Base-by-base conservation (phyloP, 148 eudicot species). In the Fagopyrum homotropicum region DNA sequence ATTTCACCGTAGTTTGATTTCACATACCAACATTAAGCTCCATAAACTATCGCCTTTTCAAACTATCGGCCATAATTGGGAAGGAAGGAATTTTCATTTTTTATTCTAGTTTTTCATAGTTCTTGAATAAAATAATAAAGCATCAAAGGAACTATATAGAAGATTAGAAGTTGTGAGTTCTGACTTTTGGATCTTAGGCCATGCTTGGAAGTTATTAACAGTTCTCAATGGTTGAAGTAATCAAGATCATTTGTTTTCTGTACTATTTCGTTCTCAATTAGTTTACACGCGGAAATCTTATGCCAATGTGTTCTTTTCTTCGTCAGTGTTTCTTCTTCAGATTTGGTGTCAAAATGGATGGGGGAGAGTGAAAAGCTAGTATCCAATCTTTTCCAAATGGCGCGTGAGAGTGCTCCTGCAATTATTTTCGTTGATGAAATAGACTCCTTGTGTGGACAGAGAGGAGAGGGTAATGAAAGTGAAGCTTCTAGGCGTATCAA, bases 401-500 rank as follows among this genome's bases (percentile, higher is more conserved):
- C 99, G 71, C 99, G 99, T 73, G 97, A 95, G 79, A 95, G 99
- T 83, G 81, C 94, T 46, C 99, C 99, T 16, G 83, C 99, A 15
- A 95, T 95, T 76, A 92, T 95, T 44, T 95, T 95, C 43, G 74
- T 95, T 79, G 99, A 95, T 89, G 99, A 95, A 86, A 95, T 95
- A 80, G 99, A 95, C 80, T 95, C 99, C 19, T 85, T 95, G 72
- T 89, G 97, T 90, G 99, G 99, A 52, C 94, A 90, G 77, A 89
- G 99, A 79, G 99, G 99, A 55, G 99, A 95, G 92, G 99, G 99
- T 73, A 95, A 92, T 83, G 99, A 95, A 83, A 95, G 99, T 82
- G 99, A 95, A 86, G 99, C 99, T 78, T 95, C 99, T 35, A 83
- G 99, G 72, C 97, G 99, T 82, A 95, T 95, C 76, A 95, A 95